Base-by-base conservation (phyloP, 805 yeast genomes). In the Pichia heedii region DNA sequence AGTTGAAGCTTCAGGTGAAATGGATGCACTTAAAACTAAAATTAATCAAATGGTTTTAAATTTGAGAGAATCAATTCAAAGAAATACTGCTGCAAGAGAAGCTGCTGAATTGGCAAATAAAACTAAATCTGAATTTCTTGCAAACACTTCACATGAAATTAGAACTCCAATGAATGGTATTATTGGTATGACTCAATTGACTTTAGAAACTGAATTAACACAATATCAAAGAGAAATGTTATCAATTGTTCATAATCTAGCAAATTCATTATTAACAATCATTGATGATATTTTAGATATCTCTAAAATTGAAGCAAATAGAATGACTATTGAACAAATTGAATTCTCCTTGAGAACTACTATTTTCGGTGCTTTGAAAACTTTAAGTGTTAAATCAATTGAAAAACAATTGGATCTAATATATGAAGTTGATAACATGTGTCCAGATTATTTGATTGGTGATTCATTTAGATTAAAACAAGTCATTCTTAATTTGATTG, bases 121-220 rank as follows among this genome's bases (percentile, higher is more conserved):
- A 52, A 87, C 95, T 4, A 86, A 86, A 62, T 85, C 95, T 10
- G 96, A 86, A 62, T 86, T 86, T 60, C 71, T 86, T 65, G 95
- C 95, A 38, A 86, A 86, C 57, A 86, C 84, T 74, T 83, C 90
- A 6, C 86, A 79, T 62, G 96, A 86, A 61, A 82, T 86, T 55
- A 71, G 96, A 61, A 86, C 96, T 3, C 96, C 96, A 19, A 81
- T 86, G 77, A 86, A 86, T 62, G 96, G 96, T 68, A 86, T 86
- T 39, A 82, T 86, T 54, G 95, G 95, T 57, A 86, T 86, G 90
- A 86, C 95, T 3, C 95, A 86, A 61, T 67, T 86, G 53, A 84
- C 95, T 2, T 70, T 86, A 44, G 96, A 86, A 51, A 86, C 95
- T 0, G 94, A 86, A 55, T 71, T 86, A 50, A 85, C 94, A 10